Conservation (phyloP, 805 yeast genomes). For the Candida patagonica region DNA sequence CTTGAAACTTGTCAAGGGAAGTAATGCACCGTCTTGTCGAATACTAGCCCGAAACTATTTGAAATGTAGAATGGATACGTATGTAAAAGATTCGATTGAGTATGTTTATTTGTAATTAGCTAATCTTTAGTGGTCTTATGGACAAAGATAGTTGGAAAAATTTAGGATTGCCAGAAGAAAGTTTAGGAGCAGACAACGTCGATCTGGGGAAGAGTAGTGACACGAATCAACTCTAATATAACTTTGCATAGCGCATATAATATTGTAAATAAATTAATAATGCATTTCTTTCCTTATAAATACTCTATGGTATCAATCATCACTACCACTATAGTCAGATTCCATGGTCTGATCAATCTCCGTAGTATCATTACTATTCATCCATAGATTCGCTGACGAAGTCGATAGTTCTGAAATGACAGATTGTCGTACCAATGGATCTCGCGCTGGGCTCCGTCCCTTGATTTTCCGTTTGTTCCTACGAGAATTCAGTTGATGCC, state of each 20-base stretch:
- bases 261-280: too few relatives aligned
- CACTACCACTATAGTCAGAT: not conserved
- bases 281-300: not conserved
- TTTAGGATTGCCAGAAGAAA: constrained; percentile 52
- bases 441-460: not conserved
- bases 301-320: not conserved
- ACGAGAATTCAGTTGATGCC: too few relatives aligned
- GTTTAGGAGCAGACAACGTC: constrained; percentile 10
- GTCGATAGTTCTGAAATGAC: not conserved
- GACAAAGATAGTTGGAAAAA: constrained; percentile 49
- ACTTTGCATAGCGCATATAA: too few relatives aligned
- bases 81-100: constrained; percentile 14
- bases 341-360: constrained; percentile 1
- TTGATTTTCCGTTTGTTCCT: too few relatives aligned
- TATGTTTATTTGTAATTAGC: constrained; percentile 13
- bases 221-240: too few relatives aligned
- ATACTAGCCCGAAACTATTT: constrained; percentile 72
- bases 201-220: too few relatives aligned
- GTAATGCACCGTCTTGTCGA: constrained; percentile 88
- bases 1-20: constrained; percentile 64
- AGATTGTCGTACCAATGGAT: not conserved
- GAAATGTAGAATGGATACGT: constrained; percentile 80
- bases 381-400: not conserved
- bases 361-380: not conserved
- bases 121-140: constrained; percentile 37